Base-by-base conservation (phyloP, 1,284 basidiomycete genomes). In the Apiotrichum gracile region DNA sequence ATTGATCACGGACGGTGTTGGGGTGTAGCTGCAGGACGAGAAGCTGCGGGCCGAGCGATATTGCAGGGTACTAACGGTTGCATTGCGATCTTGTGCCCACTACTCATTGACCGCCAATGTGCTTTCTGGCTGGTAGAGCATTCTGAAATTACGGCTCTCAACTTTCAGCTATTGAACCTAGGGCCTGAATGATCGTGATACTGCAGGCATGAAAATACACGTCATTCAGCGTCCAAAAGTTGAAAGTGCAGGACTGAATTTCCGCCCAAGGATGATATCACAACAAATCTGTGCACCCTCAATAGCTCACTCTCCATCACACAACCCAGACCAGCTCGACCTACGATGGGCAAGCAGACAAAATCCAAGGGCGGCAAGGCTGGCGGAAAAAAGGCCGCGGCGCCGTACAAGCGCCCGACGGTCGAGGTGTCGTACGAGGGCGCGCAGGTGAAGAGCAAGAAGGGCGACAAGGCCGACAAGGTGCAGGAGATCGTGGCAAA, bases 371-470 rank as follows among this genome's bases (percentile, higher is more conserved):
- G n/a, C n/a, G n/a, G n/a, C n/a, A n/a, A n/a, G n/a, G n/a, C n/a
- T n/a, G n/a, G n/a, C n/a, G 51, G 67, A 5, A 52, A 17, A 22
- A 24, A 45, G 47, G 37, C 14, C 29, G 48, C 41, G 31, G 29
- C 10, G 29, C 56, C 56, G 25, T 58, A 58, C 47, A 54, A 55
- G 46, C 26, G 38, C 10, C 33, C 68, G 13, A 63, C 58, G 10
- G 69, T 71, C 12, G 65, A 69, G n/a, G 67, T 70, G n/a, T 66
- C 56, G 21, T 69, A 63, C 53, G 67, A 69, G 47, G 62, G 62
- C 14, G 17, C 50, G 3, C 40, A 25, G 35, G 42, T 34, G 19
- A 48, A 57, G 27, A 39, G 31, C 31, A 47, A 46, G 4, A 16
- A 52, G 22, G n/a, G 49, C 14, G 27, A 38, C 24, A 22, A 22